A percentile compares a stretch with the other conserved stretches of the same genome.
Conservation (phyloP, 2,329 filamentous ascomycete species). For the Ophiostoma sp. region DNA sequence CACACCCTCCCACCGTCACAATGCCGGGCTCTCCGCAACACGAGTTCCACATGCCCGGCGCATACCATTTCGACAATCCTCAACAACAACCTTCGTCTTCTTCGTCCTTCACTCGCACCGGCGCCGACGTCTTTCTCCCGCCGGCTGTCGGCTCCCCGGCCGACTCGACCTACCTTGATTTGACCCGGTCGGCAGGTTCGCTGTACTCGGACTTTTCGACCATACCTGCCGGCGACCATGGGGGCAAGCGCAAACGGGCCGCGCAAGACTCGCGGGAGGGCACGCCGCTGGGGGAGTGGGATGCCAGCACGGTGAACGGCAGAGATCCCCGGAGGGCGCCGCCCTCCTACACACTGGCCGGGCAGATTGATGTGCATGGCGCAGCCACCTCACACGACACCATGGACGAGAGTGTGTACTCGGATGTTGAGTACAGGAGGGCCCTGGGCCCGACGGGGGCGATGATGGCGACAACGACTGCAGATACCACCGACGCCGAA, state of each 20-base stretch:
- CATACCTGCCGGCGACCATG: constrained; percentile 31
- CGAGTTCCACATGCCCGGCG: constrained; percentile 38
- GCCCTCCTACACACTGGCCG: constrained; percentile 51
- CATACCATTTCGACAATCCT: constrained; percentile 35
- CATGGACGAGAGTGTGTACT: constrained; percentile 57
- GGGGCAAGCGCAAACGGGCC: constrained; percentile 48
- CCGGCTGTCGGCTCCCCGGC: constrained; percentile 34
- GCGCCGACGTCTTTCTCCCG: constrained; percentile 39
- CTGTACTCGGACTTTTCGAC: constrained; percentile 41
- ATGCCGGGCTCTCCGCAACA: constrained; percentile 31
- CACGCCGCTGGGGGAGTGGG: constrained; percentile 40
- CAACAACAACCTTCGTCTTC: neutral
- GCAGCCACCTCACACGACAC: constrained; percentile 32
- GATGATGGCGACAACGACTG: constrained; percentile 34
- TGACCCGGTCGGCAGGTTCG: constrained; percentile 42
- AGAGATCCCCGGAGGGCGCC: neutral
- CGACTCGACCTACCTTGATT: constrained; percentile 32
- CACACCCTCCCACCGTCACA: neutral
- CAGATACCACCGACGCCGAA: constrained; percentile 34
- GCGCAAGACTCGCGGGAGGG: constrained; percentile 38
- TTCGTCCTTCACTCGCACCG: constrained; percentile 31
- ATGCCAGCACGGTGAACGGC: constrained; percentile 15
- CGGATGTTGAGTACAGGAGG: constrained; percentile 57
- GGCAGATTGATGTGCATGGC: constrained; percentile 54
- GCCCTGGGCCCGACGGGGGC: constrained; percentile 47